A percentile compares a stretch with the other conserved stretches of the same genome.
phyloP scores from a whole-genome alignment of 805 yeast genomes.

The Candida sithepensis region DNA sequence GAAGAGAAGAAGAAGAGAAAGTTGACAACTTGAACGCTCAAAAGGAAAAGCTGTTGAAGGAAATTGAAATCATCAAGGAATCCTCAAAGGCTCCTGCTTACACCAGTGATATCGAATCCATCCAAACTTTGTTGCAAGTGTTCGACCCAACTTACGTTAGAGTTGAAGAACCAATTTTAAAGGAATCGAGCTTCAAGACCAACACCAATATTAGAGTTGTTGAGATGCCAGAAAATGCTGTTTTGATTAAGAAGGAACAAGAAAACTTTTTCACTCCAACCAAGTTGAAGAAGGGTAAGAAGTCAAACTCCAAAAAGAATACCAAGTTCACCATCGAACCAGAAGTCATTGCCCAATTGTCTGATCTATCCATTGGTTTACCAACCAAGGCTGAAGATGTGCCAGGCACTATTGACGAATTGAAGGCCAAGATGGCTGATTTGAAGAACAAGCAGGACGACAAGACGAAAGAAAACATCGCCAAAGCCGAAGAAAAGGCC shows the following conservation, averaged over 20 bases:
- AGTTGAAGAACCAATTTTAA: slow-evolving; percentile 34
- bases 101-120: slow-evolving; percentile 68
- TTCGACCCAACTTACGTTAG: slow-evolving; percentile 79
- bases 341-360: slow-evolving; percentile 69
- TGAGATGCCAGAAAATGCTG: slow-evolving; percentile 62
- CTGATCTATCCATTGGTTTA: slow-evolving; percentile 70
- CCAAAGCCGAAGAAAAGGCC: slow-evolving; percentile 15
- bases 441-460: slow-evolving; percentile 73
- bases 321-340: slow-evolving; percentile 72
- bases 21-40: slow-evolving; percentile 44
- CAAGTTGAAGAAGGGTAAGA: slow-evolving; percentile 46
- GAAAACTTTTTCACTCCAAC: slow-evolving; percentile 55
- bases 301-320: slow-evolving; percentile 39
- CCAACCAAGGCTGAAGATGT: slow-evolving; percentile 77
- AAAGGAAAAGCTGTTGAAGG: slow-evolving; percentile 46
- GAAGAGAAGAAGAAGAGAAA: slow-evolving; percentile 67
- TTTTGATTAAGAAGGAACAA: slow-evolving; percentile 59
- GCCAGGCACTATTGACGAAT: slow-evolving; percentile 56
- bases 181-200: slow-evolving; percentile 11
- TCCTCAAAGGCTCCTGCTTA: slow-evolving; percentile 80
- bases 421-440: slow-evolving; percentile 68
- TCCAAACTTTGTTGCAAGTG: slow-evolving; percentile 65
- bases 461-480: slow-evolving; percentile 72
- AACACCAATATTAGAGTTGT: slow-evolving; percentile 37
- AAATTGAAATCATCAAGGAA: slow-evolving; percentile 68